Conservation (phyloP, 2,329 filamentous ascomycete species). For the Coniochaeta sp. region DNA sequence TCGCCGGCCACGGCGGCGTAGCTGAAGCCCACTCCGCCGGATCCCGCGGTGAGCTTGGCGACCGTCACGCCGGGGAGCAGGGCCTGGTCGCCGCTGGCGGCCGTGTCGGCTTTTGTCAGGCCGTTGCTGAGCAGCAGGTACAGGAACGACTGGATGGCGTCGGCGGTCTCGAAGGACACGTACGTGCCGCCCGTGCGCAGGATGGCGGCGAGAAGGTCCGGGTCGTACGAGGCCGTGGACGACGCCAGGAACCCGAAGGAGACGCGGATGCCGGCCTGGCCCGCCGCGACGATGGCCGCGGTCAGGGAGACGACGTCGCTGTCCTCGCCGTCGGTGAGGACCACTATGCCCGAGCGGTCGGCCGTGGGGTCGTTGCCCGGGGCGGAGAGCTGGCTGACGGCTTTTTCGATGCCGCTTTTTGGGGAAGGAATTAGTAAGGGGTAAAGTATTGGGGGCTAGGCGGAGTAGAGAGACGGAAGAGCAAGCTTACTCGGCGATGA, state of each 20-base stretch:
- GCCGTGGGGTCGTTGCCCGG: conserved; percentile 4
- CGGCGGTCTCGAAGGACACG: conserved; percentile 10
- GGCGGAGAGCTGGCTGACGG: conserved; percentile 8
- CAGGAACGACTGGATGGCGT: conserved; percentile 12
- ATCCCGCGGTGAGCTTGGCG: conserved; percentile 6
- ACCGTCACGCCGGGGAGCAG: conserved; percentile 10
- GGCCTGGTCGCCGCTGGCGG: conserved; percentile 4
- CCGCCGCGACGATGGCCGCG: conserved; percentile 6
- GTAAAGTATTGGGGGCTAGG: not conserved
- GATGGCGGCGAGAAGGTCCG: conserved; percentile 6
- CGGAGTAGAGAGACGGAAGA: not conserved
- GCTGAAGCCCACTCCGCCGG: conserved; percentile 5
- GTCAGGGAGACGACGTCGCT: conserved; percentile 6
- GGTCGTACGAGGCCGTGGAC: conserved; percentile 4
- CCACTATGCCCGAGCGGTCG: conserved; percentile 11
- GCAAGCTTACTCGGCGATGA: conserved; percentile 7
- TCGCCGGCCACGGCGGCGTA: conserved; percentile 8
- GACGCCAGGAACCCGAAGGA: conserved; percentile 13
- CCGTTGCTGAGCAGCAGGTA: conserved; percentile 12
- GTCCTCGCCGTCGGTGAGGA: conserved; percentile 14
- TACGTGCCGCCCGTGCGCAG: conserved; percentile 10
- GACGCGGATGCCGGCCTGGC: conserved; percentile 10
- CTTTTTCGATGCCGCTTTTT: conserved; percentile 10
- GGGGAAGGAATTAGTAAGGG: not conserved
- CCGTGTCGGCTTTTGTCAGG: conserved; percentile 7